Evolutionary conservation across 164 flowering plant genomes (phyloP).

Genomic region (Euptelea pleiosperma): DNA sequence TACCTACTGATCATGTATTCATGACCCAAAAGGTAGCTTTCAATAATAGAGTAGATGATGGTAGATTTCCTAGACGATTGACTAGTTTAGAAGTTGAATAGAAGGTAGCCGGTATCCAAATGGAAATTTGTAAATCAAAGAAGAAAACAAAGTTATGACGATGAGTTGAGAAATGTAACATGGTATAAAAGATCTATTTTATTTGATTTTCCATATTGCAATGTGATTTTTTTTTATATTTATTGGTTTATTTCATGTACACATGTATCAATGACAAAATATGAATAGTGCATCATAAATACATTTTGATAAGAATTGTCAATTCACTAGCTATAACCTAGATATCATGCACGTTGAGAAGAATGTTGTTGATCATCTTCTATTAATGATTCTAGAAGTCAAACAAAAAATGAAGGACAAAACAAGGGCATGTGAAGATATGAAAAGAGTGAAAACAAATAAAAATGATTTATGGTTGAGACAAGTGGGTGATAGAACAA

Average conservation of each 20-base stretch:
- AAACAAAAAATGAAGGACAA: background rate
- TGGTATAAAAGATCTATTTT: background rate
- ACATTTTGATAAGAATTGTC: too few relatives aligned
- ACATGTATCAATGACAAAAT: too few relatives aligned
- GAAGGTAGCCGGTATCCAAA: too few relatives aligned
- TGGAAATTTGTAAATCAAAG: background rate
- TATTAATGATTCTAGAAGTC: background rate
- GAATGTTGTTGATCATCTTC: background rate
- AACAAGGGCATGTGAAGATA: too few relatives aligned
- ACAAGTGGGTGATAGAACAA: background rate
- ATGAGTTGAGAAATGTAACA: too few relatives aligned
- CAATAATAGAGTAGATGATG: background rate
- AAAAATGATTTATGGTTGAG: background rate
- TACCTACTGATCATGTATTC: background rate
- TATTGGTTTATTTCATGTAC: too few relatives aligned
- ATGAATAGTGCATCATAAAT: too few relatives aligned
- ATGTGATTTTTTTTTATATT: too few relatives aligned
- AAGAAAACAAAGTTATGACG: background rate
- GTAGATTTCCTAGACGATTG: background rate
- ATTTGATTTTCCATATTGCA: background rate
- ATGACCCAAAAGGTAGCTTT: background rate
- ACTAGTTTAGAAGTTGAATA: too few relatives aligned
- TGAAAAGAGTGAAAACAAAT: too few relatives aligned
- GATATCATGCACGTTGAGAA: background rate
- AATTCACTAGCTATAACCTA: background rate